Conservation (phyloP, 257 asterid genomes). For the Nicotiana tabacum region DNA sequence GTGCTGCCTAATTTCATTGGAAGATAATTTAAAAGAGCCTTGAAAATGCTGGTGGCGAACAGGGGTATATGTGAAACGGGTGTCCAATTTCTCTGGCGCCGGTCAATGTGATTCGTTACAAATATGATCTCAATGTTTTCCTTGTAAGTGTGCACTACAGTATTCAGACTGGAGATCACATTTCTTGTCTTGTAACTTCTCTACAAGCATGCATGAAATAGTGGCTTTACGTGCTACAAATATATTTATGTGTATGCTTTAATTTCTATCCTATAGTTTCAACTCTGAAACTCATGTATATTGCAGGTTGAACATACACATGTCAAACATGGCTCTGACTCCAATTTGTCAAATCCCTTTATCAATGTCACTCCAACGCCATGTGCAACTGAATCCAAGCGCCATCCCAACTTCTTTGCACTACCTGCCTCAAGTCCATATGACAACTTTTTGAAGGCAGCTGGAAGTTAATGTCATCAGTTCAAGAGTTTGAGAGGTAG, state of each 20-base stretch:
- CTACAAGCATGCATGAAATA: not conserved
- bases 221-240: not conserved
- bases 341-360: constrained; percentile 24
- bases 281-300: not conserved
- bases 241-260: not conserved
- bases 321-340: not conserved
- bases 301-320: constrained; percentile 5
- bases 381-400: constrained; percentile 35
- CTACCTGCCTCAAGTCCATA: constrained; percentile 69
- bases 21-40: not conserved
- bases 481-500: not conserved
- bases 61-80: not conserved
- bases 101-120: not conserved
- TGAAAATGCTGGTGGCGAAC: not conserved
- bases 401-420: constrained; percentile 29
- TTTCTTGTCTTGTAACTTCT: not conserved
- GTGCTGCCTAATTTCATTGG: not conserved
- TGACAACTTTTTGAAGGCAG: constrained; percentile 81
- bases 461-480: constrained; percentile 41
- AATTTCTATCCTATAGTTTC: not conserved
- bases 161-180: not conserved
- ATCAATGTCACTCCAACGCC: constrained; percentile 21
- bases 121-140: not conserved
- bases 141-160: not conserved
- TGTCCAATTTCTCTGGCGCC: not conserved